Base-by-base conservation (phyloP, 2,329 filamentous ascomycete species). In the Beauveria bassiana region DNA sequence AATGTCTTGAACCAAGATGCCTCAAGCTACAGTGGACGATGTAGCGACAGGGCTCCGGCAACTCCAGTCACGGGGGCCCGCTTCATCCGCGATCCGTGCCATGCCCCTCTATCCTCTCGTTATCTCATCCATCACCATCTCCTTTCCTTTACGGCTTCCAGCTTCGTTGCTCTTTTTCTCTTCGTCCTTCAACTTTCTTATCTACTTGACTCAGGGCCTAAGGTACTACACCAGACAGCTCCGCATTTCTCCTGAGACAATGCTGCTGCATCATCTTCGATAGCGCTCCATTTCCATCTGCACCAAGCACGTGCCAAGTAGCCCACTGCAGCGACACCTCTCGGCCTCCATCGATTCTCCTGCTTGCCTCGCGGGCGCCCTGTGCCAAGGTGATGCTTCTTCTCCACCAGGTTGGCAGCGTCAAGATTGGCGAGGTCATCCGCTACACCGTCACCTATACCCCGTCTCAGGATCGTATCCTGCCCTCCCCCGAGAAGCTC, bases 391-490 rank as follows among this genome's bases (percentile, higher is more conserved):
- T 71, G 38, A 98, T 98, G 95, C 81, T 98, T 66, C 86, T 98
- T 72, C 79, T 96, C 64, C 90, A 97, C 76, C 95, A 98, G 77
- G 82, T 88, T 66, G 95, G 95, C 70, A 91, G 84, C 77, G 89
- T 98, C 73, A 96, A 93, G 75, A 90, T 98, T 66, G 95, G 95
- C 72, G 93, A 98, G 77, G 88, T 97, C 45, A 86, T 97, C 65
- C 89, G 95, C 78, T 96, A 87, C 70, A 96, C 90, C 9, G 79
- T 98, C 66, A 97, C 92, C 55, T 99, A 99, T 75, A 95, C 89
- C 1, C 95, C 95, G 4, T 87, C 88, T 45, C 82, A 86, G 69
- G 95, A 98, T 75, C 91, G 91, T 67, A 96, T 97, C 71, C 82
- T 96, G 3, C 95, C 95, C 4, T 88, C 91, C 5, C 93, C 93